Base-by-base conservation (phyloP, 2,329 filamentous ascomycete genomes). In the Aaosphaeria pasadenensis region DNA sequence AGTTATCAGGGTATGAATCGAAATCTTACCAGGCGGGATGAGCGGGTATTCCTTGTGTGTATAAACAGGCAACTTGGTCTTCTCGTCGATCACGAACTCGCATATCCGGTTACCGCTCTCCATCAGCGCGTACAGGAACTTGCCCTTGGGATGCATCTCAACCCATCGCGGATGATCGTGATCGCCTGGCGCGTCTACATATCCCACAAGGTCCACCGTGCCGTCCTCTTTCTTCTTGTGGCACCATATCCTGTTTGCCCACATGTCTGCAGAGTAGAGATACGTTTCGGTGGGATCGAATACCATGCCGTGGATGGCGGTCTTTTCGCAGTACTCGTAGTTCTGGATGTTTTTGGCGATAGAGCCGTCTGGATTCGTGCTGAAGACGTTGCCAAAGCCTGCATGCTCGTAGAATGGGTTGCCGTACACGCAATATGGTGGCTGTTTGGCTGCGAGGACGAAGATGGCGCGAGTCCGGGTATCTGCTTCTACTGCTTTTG, bases 381-480 rank as follows among this genome's bases (percentile, higher is more conserved):
- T 77, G 72, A 89, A 89, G 66, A 95, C 82, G 64, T 91, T 90
- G 51, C 89, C 88, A 66, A 83, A 87, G 55, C 89, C 88, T 35
- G 90, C 90, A 66, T 91, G 81, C 52, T 89, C 83, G 77, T 95
- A 95, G 72, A 95, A 95, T 6, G 90, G 90, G 70, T 94, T 94
- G 69, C 88, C 88, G 73, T 95, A 95, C 53, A 95, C 88, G 59
- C 82, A 83, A 70, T 90, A 89, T 0, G 90, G 90, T 1, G 89
- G 79, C 60, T 89, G 81, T 58, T 85, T 80, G 24, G 89, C 88
- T 30, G 90, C 87, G 44, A 95, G 83, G 49, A 92, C 81, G 75
- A 95, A 95, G 71, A 95, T 95, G 60, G 90, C 90, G 53, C 90
- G 84, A 5, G 90, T 95, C 71, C 91, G 91, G 50, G 88, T 89